These are phyloP conservation scores for Yamadazyma atlantica DNA, from an alignment of 1,139 yeast genomes.

Conservation along the genomic window DNA sequence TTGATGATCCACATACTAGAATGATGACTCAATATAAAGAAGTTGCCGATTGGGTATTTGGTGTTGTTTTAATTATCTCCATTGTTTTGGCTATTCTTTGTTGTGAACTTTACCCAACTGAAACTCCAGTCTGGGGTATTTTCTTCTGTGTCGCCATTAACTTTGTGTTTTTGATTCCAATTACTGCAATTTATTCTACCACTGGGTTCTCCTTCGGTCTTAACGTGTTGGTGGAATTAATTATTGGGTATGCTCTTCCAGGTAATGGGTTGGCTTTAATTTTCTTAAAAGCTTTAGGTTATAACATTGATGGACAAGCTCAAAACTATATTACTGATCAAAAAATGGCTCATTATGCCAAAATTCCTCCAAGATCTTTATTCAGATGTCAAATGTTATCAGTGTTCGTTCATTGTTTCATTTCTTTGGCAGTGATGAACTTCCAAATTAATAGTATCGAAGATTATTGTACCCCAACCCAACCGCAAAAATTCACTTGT, in stretches of 20 bases:
- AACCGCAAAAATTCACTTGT: constrained; percentile 45
- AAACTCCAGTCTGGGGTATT: constrained; percentile 56
- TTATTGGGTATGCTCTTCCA: constrained; percentile 62
- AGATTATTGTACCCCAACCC: constrained; percentile 44
- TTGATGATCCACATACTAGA: constrained; percentile 55
- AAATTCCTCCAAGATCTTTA: constrained; percentile 58
- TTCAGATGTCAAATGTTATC: constrained; percentile 58
- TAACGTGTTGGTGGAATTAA: constrained; percentile 58
- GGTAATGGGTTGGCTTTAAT: constrained; percentile 62
- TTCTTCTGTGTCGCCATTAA: constrained; percentile 56
- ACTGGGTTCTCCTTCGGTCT: constrained; percentile 55
- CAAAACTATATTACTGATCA: constrained; percentile 54
- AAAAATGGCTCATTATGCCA: constrained; percentile 60
- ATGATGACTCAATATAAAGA: constrained; percentile 57
- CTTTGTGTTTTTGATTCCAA: constrained; percentile 54
- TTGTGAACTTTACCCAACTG: constrained; percentile 43
- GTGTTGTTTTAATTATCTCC: constrained; percentile 44
- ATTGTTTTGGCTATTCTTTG: constrained; percentile 48
- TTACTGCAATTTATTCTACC: constrained; percentile 47
- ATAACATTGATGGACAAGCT: constrained; percentile 61
- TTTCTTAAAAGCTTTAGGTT: constrained; percentile 58
- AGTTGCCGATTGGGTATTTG: constrained; percentile 63
- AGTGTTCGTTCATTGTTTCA: constrained; percentile 36
- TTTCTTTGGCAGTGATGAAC: constrained; percentile 51
- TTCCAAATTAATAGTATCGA: constrained; percentile 41